A percentile compares a stretch with the other conserved stretches of the same genome.
Evolutionary conservation across 768 basidiomycete species (phyloP).

Genomic region (Leccinum rimulosum): DNA sequence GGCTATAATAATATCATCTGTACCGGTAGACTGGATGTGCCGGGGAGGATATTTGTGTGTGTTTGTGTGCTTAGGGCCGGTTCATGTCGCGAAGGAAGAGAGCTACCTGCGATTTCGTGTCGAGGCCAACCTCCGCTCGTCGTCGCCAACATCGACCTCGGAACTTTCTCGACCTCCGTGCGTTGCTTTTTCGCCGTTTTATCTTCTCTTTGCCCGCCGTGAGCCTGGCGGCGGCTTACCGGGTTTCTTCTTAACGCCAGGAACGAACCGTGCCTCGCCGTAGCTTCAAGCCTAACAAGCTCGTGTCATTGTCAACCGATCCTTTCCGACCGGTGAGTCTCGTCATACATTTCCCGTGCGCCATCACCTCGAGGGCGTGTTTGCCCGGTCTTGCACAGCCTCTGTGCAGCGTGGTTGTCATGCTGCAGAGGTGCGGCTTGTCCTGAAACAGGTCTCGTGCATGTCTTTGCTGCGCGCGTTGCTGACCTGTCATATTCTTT

Average conservation of each 20-base stretch:
- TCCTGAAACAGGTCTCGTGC: slow-evolving; percentile 28
- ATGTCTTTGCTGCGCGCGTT: slow-evolving; percentile 14
- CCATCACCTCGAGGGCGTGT: slow-evolving; percentile 6
- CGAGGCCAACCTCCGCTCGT: slow-evolving; percentile 27
- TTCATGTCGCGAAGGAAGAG: slow-evolving; percentile 23
- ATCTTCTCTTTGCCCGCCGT: neutral
- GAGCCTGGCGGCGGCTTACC: slow-evolving; percentile 18
- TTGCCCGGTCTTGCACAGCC: slow-evolving; percentile 24
- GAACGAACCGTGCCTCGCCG: slow-evolving; percentile 24
- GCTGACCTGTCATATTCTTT: slow-evolving; percentile 14
- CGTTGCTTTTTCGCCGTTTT: slow-evolving; percentile 10
- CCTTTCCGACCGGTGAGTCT: slow-evolving; percentile 24
- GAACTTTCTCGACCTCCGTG: slow-evolving; percentile 17
- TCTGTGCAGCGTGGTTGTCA: slow-evolving; percentile 29
- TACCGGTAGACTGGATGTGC: slow-evolving; percentile 15
- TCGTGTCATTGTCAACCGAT: slow-evolving; percentile 18
- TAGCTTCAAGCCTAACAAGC: slow-evolving; percentile 22
- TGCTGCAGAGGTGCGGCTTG: slow-evolving; percentile 19
- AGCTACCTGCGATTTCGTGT: slow-evolving; percentile 26
- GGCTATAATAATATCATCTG: slow-evolving; percentile 21
- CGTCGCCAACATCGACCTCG: slow-evolving; percentile 29
- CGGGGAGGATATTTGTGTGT: slow-evolving; percentile 21
- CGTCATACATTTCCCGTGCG: neutral
- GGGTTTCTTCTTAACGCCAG: slow-evolving; percentile 21
- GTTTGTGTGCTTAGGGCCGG: slow-evolving; percentile 37